These are phyloP conservation scores for Mycena sanguinolenta DNA, from an alignment of 768 basidiomycete genomes.

Conservation along the genomic window DNA sequence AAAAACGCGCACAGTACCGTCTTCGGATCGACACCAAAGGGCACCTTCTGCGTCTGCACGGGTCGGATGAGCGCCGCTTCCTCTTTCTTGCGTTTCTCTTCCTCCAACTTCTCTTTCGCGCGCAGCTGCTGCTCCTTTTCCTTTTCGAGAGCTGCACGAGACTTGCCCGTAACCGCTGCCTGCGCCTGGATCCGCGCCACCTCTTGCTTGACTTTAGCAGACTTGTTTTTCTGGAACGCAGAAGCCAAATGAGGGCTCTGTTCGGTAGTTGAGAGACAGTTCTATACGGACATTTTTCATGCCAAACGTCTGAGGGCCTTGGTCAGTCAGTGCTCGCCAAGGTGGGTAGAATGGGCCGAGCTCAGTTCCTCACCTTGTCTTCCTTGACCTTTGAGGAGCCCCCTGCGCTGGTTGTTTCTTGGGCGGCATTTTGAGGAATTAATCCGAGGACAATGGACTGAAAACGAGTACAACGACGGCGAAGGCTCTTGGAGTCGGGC, in stretches of 20 bases:
- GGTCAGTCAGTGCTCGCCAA: conserved; percentile 46
- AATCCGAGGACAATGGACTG: no score
- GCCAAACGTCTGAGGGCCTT: conserved; percentile 78
- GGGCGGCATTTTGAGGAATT: conserved; percentile 72
- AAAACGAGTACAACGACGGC: neutral
- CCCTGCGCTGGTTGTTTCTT: conserved; percentile 73
- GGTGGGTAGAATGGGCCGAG: conserved; percentile 23
- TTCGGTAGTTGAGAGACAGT: neutral
- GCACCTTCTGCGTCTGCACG: conserved; percentile 86
- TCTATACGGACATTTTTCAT: conserved; percentile 81
- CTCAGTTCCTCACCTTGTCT: conserved; percentile 86
- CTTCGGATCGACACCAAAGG: conserved; percentile 97
- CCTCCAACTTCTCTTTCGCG: conserved; percentile 81
- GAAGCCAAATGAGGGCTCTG: conserved; percentile 11
- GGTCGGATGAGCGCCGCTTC: conserved; percentile 88
- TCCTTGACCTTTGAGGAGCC: conserved; percentile 80
- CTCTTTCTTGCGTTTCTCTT: conserved; percentile 88
- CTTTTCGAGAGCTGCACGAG: conserved; percentile 82
- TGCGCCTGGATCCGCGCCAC: conserved; percentile 87
- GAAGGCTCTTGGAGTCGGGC: conserved; percentile 12
- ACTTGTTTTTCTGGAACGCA: conserved; percentile 87
- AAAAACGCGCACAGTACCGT: conserved; percentile 92
- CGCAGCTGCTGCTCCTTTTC: conserved; percentile 87
- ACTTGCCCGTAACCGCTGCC: conserved; percentile 81
- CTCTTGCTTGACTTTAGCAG: conserved; percentile 90